A percentile compares a stretch with the other conserved stretches of the same genome.
These are phyloP conservation scores for Graphilbum fragrans DNA, from an alignment of 2,329 filamentous ascomycete genomes.

Conservation along the genomic window DNA sequence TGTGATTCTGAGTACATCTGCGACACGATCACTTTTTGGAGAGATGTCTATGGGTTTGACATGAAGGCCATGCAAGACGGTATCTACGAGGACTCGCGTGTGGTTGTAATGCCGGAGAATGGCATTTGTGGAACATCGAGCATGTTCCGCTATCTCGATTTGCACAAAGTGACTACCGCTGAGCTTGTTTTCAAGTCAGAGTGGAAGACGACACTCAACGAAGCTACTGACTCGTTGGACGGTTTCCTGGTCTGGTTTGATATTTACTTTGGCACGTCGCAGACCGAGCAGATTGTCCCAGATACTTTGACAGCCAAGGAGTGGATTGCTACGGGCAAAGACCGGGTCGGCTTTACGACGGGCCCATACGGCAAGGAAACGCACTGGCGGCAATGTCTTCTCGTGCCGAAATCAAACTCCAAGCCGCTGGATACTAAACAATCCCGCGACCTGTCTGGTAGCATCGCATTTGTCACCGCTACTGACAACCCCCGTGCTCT, in stretches of 20 bases:
- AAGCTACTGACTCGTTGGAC: constrained; percentile 59
- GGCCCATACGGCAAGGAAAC: constrained; percentile 66
- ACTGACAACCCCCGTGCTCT: constrained; percentile 58
- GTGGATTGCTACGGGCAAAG: constrained; percentile 46
- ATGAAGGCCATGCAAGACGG: constrained; percentile 82
- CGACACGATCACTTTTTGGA: constrained; percentile 77
- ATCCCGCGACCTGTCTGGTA: constrained; percentile 50
- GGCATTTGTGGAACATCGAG: constrained; percentile 47
- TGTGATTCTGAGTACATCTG: constrained; percentile 65
- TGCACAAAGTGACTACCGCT: constrained; percentile 58
- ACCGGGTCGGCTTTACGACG: constrained; percentile 77
- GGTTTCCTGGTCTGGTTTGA: constrained; percentile 92
- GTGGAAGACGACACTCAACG: constrained; percentile 50
- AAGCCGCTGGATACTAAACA: constrained; percentile 28
- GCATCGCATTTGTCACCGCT: constrained; percentile 58
- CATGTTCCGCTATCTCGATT: constrained; percentile 63
- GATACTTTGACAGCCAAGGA: constrained; percentile 44
- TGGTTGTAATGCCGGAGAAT: constrained; percentile 55
- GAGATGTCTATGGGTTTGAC: constrained; percentile 86
- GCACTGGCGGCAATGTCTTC: constrained; percentile 81
- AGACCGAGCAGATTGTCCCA: constrained; percentile 34
- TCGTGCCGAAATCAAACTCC: constrained; percentile 53
- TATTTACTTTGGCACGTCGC: constrained; percentile 68
- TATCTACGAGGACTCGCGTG: constrained; percentile 70
- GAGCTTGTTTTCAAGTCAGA: constrained; percentile 65